phyloP scores from a whole-genome alignment of 495 filamentous ascomycete genomes.

The Aspergillus saccharolyticus region DNA sequence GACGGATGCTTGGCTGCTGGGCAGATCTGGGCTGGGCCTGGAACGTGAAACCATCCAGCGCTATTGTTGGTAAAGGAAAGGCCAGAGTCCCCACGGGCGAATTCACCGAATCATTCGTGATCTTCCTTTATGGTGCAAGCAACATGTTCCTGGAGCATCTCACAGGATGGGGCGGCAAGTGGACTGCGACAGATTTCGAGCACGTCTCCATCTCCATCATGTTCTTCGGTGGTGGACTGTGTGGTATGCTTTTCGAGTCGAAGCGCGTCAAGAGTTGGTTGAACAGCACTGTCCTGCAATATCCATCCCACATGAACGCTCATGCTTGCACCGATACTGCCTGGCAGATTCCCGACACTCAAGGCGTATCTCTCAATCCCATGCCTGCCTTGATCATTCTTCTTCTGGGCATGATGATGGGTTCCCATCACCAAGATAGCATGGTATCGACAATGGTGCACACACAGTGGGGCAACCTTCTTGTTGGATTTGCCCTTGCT shows the following conservation, averaged over 20 bases:
- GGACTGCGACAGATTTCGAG: conserved; percentile 78
- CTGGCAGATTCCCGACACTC: conserved; percentile 58
- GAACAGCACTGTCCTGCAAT: conserved; percentile 55
- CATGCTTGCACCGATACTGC: conserved; percentile 44
- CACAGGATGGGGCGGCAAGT: conserved; percentile 60
- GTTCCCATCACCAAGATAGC: conserved; percentile 78
- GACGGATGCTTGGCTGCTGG: conserved; percentile 87
- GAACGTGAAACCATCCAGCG: conserved; percentile 72
- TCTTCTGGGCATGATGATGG: conserved; percentile 90
- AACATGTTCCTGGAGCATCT: conserved; percentile 95
- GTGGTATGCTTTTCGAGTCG: conserved; percentile 93
- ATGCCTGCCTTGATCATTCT: conserved; percentile 83
- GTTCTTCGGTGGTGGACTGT: conserved; percentile 93
- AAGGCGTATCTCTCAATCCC: conserved; percentile 79
- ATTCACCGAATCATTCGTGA: conserved; percentile 81
- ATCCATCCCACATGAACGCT: conserved; percentile 20
- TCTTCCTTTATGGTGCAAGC: conserved; percentile 80
- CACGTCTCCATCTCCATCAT: conserved; percentile 89
- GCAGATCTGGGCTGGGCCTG: conserved; percentile 92
- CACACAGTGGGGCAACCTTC: conserved; percentile 85
- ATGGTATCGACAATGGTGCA: conserved; percentile 91
- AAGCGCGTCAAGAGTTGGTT: conserved; percentile 61
- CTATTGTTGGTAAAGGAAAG: conserved; percentile 53
- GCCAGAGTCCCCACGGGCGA: conserved; percentile 73
- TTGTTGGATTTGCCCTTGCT: conserved; percentile 75